A percentile compares a stretch with the other conserved stretches of the same genome.
These are phyloP conservation scores for Trichoderma erinaceum DNA, from an alignment of 495 filamentous ascomycete genomes.

Conservation along the genomic window DNA sequence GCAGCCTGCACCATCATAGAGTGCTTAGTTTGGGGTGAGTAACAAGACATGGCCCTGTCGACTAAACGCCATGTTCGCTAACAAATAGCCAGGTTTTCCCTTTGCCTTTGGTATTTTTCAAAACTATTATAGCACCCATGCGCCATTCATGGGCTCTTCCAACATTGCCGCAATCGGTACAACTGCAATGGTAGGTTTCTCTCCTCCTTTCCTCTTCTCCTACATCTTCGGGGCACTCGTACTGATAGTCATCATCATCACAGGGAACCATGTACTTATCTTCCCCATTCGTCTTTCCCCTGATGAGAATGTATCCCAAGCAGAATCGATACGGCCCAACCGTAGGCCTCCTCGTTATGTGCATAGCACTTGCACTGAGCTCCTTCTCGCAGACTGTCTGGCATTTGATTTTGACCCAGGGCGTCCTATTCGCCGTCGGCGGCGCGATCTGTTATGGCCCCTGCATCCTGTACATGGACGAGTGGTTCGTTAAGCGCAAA, in stretches of 20 bases:
- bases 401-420: constrained; percentile 49
- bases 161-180: constrained; percentile 40
- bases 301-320: constrained; percentile 28
- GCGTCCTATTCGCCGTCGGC: constrained; percentile 46
- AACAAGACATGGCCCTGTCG: constrained; percentile 2
- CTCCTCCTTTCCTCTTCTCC: neutral
- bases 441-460: constrained; percentile 43
- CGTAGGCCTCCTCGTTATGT: constrained; percentile 35
- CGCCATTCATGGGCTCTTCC: constrained; percentile 31
- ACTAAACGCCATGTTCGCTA: neutral
- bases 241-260: neutral
- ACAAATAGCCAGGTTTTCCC: constrained; percentile 47
- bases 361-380: constrained; percentile 35
- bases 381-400: constrained; percentile 40
- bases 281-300: constrained; percentile 33
- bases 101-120: constrained; percentile 52
- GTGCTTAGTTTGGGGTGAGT: constrained; percentile 58
- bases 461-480: constrained; percentile 46
- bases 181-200: constrained; percentile 30
- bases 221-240: neutral
- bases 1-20: constrained; percentile 57
- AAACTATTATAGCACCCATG: constrained; percentile 39
- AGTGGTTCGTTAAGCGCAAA: constrained; percentile 50
- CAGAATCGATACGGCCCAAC: constrained; percentile 30
- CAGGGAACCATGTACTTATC: constrained; percentile 47